phyloP scores from a whole-genome alignment of 1,284 basidiomycete genomes.

The Irpex sp. region DNA sequence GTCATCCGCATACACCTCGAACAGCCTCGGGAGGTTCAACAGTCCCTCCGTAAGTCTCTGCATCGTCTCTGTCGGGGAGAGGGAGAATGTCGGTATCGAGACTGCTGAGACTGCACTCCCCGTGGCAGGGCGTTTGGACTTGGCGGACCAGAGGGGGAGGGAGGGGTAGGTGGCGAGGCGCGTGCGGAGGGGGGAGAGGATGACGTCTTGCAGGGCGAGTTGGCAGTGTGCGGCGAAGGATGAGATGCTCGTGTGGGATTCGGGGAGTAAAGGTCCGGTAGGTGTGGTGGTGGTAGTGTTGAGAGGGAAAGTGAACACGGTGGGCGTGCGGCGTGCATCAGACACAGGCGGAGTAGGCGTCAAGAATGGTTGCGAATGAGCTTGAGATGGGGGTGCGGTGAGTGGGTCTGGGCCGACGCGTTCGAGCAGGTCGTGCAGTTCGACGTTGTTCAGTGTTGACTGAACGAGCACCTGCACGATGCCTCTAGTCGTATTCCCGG shows the following conservation, averaged over 20 bases:
- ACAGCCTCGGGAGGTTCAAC: constrained; percentile 88
- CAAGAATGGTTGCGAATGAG: constrained; percentile 12
- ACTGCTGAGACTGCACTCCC: constrained; percentile 52
- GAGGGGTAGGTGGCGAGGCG: constrained; percentile 74
- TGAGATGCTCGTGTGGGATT: constrained; percentile 57
- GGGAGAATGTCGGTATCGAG: constrained; percentile 88
- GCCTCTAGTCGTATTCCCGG: constrained; percentile 64
- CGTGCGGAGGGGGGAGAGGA: constrained; percentile 80
- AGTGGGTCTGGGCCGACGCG: constrained; percentile 40
- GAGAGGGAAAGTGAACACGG: constrained; percentile 15
- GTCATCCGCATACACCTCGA: constrained; percentile 93
- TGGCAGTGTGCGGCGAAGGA: constrained; percentile 76
- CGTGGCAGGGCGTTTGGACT: constrained; percentile 31
- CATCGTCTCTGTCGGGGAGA: constrained; percentile 86
- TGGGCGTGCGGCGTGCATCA: constrained; percentile 24
- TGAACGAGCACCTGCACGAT: constrained; percentile 74
- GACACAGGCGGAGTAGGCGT: constrained; percentile 22
- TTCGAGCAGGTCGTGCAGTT: constrained; percentile 66
- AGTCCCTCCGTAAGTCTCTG: constrained; percentile 90
- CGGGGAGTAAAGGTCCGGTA: constrained; percentile 46
- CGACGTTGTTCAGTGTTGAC: constrained; percentile 77
- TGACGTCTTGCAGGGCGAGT: constrained; percentile 72
- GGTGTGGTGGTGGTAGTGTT: constrained; percentile 4
- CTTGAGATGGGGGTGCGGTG: constrained; percentile 17
- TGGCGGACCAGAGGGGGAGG: constrained; percentile 66